phyloP scores from a whole-genome alignment of 1,284 basidiomycete genomes.

The Sanghuangporus weigelae region DNA sequence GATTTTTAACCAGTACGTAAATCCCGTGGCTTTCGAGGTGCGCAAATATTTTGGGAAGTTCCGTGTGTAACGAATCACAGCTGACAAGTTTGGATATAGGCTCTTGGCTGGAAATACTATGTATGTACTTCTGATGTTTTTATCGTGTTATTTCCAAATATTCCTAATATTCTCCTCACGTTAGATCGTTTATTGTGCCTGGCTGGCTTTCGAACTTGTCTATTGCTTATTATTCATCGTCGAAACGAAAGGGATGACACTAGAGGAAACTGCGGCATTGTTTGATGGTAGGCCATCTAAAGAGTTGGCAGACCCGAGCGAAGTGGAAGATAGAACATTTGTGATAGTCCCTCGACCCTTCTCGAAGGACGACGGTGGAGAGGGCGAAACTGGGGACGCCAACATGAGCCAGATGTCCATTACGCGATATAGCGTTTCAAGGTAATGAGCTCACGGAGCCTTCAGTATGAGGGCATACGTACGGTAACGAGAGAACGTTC shows the following conservation, averaged over 20 bases:
- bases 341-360: neutral
- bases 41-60: conserved; percentile 5
- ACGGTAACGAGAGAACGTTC: too few relatives aligned
- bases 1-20: conserved; percentile 79
- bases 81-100: conserved; percentile 10
- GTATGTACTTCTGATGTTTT: conserved; percentile 25
- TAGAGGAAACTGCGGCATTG: conserved; percentile 69
- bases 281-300: conserved; percentile 60
- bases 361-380: neutral
- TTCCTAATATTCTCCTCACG: neutral
- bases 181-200: conserved; percentile 61
- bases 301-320: neutral
- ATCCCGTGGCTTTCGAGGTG: conserved; percentile 59
- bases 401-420: neutral
- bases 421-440: too few relatives aligned
- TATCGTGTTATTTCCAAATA: neutral
- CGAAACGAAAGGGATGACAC: conserved; percentile 66
- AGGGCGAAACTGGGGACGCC: conserved; percentile 28
- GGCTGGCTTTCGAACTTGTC: conserved; percentile 56
- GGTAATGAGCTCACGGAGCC: too few relatives aligned
- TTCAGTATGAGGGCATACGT: too few relatives aligned
- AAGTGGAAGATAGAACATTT: neutral
- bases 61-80: neutral
- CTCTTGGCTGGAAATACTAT: conserved; percentile 62
- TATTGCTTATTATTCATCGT: conserved; percentile 63